Evolutionary conservation across 2,329 filamentous ascomycete genomes (phyloP), one percentile per base, ranked within the genome.

Genomic region (Neofusicoccum cordaticola): DNA sequence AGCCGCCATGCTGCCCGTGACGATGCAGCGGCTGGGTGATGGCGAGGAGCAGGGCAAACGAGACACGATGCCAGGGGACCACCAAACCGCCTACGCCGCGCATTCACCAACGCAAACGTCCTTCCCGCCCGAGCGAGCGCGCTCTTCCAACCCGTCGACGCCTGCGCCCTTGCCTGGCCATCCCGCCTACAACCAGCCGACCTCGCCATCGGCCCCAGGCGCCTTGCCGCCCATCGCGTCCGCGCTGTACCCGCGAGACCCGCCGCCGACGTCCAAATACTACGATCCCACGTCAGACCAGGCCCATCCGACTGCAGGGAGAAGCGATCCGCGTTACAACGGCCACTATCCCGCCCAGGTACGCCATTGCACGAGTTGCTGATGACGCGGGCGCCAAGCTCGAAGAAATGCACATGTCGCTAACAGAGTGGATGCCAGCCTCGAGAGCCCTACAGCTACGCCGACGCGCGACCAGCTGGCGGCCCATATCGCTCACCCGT

Each of bases 201-300:
- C 72, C 48, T 75, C 77, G 45, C 75, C 78, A 13, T 72, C 68
- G 34, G 67, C 76, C 62, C 70, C 75, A 68, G 76, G 76, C 35
- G 52, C 35, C 67, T 74, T 79, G 51, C 78, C 77, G 66, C 72
- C 77, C 68, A 74, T 78, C 70, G 72, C 69, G 71, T 73, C 75
- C 64, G 74, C 74, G 70, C 67, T 76, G 67, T 76, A 77, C 68
- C 62, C 70, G 62, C 78, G 78, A 71, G 77, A 79, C 67, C 73
- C 72, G 66, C 72, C 76, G n/a, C 71, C 76, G n/a, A 70, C 74
- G 17, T 77, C 79, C 62, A 77, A 77, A 70, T 83, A 82, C 75
- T 83, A 83, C 74, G 81, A 83, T 70, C 81, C 81, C 7, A 80
- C 79, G 47, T 78, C 77, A 65, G 80, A 82, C 69, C 76, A 79